Evolutionary conservation across 2,329 filamentous ascomycete species (phyloP), one percentile per base, ranked within the genome.

Genomic region (Chrysoporthe austroafricana): DNA sequence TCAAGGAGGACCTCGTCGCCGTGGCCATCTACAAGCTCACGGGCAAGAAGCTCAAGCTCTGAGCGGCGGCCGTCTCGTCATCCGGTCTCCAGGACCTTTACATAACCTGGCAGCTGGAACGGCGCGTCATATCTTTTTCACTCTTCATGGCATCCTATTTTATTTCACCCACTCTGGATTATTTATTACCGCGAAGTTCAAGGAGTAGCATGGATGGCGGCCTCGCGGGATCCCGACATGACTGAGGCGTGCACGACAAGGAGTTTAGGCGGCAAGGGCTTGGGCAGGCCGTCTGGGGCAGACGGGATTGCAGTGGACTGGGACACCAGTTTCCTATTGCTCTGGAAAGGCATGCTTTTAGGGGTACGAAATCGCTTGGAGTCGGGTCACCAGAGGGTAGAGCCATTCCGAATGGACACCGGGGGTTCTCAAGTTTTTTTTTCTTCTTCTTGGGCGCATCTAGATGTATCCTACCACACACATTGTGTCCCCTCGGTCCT

Each of bases 1-100:
- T 90, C 80, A 90, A 90, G 82, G 88, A 90, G 76, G 88, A 90
- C 71, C 76, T 90, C 21, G 74, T 90, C 18, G 86, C 87, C 42
- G 80, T 85, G 58, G 77, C 87, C 67, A 90, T 87, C 86, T 87
- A 82, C 76, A 89, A 90, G 78, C 74, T 90, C 58, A 90, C 87
- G 0, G 88, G 88, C 42, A 80, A 86, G 70, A 84, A 83, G 74
- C 84, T 88, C 74, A 88, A 86, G 79, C 78, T 88, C 60, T 88
- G 78, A 77, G 50, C 5, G 39, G 16, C 18, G 36, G 14, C 42
- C n/a, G n/a, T 36, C 16, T 46, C 32, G 7, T 11, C n/a, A 18
- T 9, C 16, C 34, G 52, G 32, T 36, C 46, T 13, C 50, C 36
- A 39, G 6, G 32, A 14, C 50, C 26, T 4, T 21, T 11, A 52